phyloP scores from a whole-genome alignment of 2,329 filamentous ascomycete species.

The Ceratocystis cacaofunesta region DNA sequence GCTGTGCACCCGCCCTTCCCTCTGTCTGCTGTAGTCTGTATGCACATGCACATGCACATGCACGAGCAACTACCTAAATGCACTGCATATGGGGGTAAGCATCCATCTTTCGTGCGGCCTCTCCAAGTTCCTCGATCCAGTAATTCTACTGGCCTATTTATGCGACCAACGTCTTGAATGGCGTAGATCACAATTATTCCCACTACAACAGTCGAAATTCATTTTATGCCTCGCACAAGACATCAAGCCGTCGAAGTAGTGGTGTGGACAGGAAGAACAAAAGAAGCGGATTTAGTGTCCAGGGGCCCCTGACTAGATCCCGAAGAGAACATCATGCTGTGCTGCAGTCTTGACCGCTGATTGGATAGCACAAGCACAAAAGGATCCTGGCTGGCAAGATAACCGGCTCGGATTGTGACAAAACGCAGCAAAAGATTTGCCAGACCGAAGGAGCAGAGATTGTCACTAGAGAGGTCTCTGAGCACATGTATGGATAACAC shows the following conservation, averaged over 20 bases:
- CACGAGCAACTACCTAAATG: too few relatives aligned
- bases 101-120: too few relatives aligned
- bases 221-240: not conserved
- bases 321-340: not conserved
- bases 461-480: too few relatives aligned
- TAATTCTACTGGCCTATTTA: too few relatives aligned
- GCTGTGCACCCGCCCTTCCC: not conserved
- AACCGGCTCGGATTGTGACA: not conserved
- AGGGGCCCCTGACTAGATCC: not conserved
- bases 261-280: not conserved
- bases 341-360: not conserved
- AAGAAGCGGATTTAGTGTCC: not conserved
- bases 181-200: not conserved
- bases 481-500: too few relatives aligned
- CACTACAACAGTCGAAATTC: not conserved
- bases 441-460: not conserved
- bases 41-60: too few relatives aligned
- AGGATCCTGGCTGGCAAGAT: not conserved
- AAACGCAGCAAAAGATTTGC: not conserved
- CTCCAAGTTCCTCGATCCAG: not conserved
- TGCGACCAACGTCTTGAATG: not conserved
- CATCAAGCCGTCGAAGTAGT: not conserved
- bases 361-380: not conserved
- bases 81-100: too few relatives aligned
- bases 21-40: not conserved